A percentile compares a stretch with the other conserved stretches of the same genome.
These are phyloP conservation scores for Puccinia polysora DNA, from an alignment of 1,284 basidiomycete genomes.

Conservation along the genomic window DNA sequence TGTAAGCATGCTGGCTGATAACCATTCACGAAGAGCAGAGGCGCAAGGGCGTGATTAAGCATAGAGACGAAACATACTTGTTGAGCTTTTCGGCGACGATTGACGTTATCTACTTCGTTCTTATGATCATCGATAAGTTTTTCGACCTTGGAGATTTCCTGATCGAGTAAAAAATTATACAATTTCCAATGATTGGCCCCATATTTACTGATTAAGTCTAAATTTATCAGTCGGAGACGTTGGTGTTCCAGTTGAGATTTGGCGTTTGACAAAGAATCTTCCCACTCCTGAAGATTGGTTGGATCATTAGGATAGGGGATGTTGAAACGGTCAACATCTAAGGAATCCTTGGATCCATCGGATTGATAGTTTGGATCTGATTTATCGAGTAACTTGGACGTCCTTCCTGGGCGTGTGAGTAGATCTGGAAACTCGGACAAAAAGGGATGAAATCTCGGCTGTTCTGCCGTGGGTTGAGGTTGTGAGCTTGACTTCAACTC, in stretches of 20 bases:
- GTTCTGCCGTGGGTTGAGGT: background rate
- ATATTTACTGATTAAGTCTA: slow-evolving; percentile 76
- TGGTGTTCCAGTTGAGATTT: slow-evolving; percentile 86
- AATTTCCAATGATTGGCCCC: slow-evolving; percentile 86
- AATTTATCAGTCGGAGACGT: slow-evolving; percentile 76
- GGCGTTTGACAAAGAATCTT: slow-evolving; percentile 69
- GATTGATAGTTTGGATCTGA: slow-evolving; percentile 21
- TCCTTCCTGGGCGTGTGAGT: background rate
- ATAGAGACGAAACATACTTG: slow-evolving; percentile 61
- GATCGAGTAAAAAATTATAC: slow-evolving; percentile 79
- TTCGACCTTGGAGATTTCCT: slow-evolving; percentile 69
- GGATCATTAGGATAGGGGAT: slow-evolving; percentile 31
- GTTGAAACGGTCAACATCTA: slow-evolving; percentile 29
- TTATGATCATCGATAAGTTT: slow-evolving; percentile 66
- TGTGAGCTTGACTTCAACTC: slow-evolving; percentile 10
- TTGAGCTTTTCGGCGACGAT: slow-evolving; percentile 74
- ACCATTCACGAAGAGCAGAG: no score
- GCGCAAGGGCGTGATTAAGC: background rate
- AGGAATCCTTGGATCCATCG: slow-evolving; percentile 17
- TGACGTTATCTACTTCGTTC: slow-evolving; percentile 72
- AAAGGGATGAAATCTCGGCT: slow-evolving; percentile 8
- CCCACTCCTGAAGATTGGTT: slow-evolving; percentile 72
- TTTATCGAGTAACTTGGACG: background rate
- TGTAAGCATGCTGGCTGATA: slow-evolving; percentile 46
- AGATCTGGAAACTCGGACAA: slow-evolving; percentile 13